Evolutionary conservation across 2,329 filamentous ascomycete species (phyloP).

Genomic region (Colletotrichum abscissum): DNA sequence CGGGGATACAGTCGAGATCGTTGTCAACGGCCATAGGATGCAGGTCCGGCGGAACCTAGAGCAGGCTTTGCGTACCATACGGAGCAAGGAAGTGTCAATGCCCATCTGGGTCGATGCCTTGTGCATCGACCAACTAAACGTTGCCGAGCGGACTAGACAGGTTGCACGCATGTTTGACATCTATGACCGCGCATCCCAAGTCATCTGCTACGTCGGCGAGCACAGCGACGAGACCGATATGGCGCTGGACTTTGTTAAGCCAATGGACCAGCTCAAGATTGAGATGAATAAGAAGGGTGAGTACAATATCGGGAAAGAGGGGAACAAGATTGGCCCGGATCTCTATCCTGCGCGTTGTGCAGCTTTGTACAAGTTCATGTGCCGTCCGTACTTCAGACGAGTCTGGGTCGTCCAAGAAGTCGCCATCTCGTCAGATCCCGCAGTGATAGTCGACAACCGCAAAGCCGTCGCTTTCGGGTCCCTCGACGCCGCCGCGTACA

Average conservation of each 20-base stretch:
- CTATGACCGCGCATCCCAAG: too few relatives aligned
- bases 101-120: too few relatives aligned
- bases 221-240: too few relatives aligned
- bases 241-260: too few relatives aligned
- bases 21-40: conserved; percentile 2
- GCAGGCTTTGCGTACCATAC: background rate
- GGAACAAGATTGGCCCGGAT: background rate
- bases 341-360: background rate
- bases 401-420: background rate
- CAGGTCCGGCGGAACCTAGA: background rate
- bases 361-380: background rate
- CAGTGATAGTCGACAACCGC: background rate
- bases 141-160: too few relatives aligned
- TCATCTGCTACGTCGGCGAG: too few relatives aligned
- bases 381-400: background rate
- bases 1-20: background rate
- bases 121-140: too few relatives aligned
- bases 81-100: too few relatives aligned
- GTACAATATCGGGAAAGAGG: background rate
- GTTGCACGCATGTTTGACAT: too few relatives aligned
- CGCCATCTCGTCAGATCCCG: background rate
- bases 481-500: background rate
- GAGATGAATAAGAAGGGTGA: background rate
- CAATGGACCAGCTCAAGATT: too few relatives aligned
- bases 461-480: background rate